phyloP scores from a whole-genome alignment of 768 basidiomycete genomes.

The Podaxis sp. region DNA sequence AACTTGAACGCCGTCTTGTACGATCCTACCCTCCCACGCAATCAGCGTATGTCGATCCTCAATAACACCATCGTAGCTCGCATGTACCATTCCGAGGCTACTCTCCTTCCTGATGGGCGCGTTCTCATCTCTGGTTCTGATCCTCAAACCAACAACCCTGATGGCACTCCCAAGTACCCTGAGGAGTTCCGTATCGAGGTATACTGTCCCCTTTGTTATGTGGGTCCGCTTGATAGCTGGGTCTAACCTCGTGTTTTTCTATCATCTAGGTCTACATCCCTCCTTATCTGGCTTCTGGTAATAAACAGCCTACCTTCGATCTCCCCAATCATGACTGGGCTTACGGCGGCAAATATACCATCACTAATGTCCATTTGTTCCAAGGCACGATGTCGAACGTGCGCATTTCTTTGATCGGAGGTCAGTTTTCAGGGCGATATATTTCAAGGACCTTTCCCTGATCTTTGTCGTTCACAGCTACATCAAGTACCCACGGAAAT shows the following conservation, averaged over 20 bases:
- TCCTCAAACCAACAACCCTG: slow-evolving; percentile 49
- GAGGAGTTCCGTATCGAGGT: slow-evolving; percentile 75
- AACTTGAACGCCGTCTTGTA: slow-evolving; percentile 69
- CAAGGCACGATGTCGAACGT: slow-evolving; percentile 45
- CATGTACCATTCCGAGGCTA: slow-evolving; percentile 77
- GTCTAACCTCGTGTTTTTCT: neutral
- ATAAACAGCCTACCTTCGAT: slow-evolving; percentile 60
- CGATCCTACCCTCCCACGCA: slow-evolving; percentile 59
- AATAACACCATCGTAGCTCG: slow-evolving; percentile 70
- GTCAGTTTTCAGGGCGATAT: slow-evolving; percentile 32
- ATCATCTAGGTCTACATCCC: slow-evolving; percentile 73
- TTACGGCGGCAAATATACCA: slow-evolving; percentile 50
- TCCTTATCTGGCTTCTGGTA: slow-evolving; percentile 72
- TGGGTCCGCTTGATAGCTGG: neutral
- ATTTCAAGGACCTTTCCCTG: neutral
- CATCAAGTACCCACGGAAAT: slow-evolving; percentile 78
- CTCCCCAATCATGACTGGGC: slow-evolving; percentile 63
- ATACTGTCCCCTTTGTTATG: neutral
- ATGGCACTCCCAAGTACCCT: slow-evolving; percentile 51
- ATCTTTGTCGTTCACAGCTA: slow-evolving; percentile 39
- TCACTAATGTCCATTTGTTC: slow-evolving; percentile 46
- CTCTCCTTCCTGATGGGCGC: slow-evolving; percentile 72
- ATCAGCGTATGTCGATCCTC: slow-evolving; percentile 66
- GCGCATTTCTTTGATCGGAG: slow-evolving; percentile 64
- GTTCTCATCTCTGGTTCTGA: slow-evolving; percentile 78